Evolutionary conservation across 352 stramenopile genomes (phyloP).

Genomic region (Globisporangium cylindrosporum): DNA sequence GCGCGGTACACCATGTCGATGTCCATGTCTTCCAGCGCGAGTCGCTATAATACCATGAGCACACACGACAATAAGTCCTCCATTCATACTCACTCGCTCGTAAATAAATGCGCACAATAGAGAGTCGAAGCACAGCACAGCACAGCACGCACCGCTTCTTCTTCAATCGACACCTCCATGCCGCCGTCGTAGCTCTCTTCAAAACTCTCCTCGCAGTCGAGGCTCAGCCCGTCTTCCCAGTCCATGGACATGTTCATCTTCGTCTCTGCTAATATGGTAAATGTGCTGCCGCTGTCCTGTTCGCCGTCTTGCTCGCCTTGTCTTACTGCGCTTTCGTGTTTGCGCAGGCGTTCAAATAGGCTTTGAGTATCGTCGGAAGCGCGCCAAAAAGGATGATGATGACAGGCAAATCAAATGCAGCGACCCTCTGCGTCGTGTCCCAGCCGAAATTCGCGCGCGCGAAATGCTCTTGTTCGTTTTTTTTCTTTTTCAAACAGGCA

Average conservation of each 20-base stretch:
- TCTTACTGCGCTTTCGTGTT: background rate
- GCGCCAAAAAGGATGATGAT: constrained; percentile 6
- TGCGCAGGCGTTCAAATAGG: background rate
- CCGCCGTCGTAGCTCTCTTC: constrained; percentile 50
- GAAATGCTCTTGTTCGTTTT: constrained; percentile 2
- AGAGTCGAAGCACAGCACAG: background rate
- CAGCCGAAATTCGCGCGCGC: constrained; percentile 1
- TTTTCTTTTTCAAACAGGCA: background rate
- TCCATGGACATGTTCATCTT: constrained; percentile 35
- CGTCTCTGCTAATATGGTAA: background rate
- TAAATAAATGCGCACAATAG: background rate
- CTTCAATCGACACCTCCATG: constrained; percentile 39
- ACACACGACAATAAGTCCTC: background rate
- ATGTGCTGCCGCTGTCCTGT: background rate
- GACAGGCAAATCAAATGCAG: background rate
- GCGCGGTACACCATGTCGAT: constrained; percentile 63
- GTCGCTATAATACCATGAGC: constrained; percentile 31
- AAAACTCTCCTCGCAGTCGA: constrained; percentile 82
- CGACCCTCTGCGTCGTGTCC: constrained; percentile 5
- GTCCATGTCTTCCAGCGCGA: constrained; percentile 76
- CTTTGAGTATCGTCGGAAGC: constrained; percentile 3
- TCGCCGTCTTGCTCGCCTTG: background rate
- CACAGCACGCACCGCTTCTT: constrained; percentile 31
- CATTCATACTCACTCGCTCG: background rate
- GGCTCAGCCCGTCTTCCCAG: constrained; percentile 52